These are phyloP conservation scores for Excoecaria cochinchinensis DNA, from an alignment of 345 rosid genomes.

Conservation along the genomic window DNA sequence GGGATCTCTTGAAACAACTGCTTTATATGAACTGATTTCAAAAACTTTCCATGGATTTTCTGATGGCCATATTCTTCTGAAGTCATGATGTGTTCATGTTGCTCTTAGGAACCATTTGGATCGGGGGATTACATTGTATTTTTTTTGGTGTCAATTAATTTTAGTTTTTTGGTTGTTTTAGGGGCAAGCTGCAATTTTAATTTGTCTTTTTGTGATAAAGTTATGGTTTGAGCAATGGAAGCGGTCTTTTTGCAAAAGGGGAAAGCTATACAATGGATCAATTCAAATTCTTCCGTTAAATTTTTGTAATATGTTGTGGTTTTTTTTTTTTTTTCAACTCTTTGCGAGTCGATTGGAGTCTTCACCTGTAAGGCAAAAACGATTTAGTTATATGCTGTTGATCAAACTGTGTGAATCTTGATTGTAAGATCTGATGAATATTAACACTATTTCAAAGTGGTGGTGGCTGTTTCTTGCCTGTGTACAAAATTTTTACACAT, in stretches of 20 bases:
- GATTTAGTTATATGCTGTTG: too few relatives aligned
- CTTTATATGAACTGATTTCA: background rate
- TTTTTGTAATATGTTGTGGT: too few relatives aligned
- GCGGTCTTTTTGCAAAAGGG: too few relatives aligned
- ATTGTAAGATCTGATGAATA: background rate
- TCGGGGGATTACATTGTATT: background rate
- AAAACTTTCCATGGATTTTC: background rate
- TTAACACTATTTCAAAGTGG: background rate
- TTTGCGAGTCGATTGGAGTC: background rate
- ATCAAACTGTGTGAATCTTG: background rate
- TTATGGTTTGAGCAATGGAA: too few relatives aligned
- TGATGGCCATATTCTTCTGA: background rate
- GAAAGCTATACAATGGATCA: background rate
- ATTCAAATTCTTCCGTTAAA: too few relatives aligned
- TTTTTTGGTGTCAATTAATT: background rate
- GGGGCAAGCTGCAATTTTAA: too few relatives aligned
- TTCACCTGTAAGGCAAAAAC: background rate
- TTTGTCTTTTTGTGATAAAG: too few relatives aligned
- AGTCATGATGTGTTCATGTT: background rate
- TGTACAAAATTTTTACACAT: too few relatives aligned
- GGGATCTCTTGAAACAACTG: background rate
- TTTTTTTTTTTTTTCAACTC: too few relatives aligned
- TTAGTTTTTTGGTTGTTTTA: background rate
- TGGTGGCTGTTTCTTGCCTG: background rate
- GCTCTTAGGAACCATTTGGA: background rate